Base-by-base conservation (phyloP, 306 rosid species). In the Cicer bijugum region DNA sequence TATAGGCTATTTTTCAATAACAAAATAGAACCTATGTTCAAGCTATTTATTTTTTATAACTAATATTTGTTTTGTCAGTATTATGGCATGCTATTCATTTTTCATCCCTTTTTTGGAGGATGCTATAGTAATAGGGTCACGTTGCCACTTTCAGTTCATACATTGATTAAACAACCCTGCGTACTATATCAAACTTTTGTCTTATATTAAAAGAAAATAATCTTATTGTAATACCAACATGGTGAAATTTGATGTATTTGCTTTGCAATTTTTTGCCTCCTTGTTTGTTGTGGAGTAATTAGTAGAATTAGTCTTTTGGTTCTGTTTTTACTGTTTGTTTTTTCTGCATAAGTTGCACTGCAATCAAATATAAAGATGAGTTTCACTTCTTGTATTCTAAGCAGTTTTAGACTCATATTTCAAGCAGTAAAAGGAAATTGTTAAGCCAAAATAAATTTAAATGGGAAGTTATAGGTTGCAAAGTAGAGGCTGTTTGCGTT, bases 101-200 rank as follows among this genome's bases (percentile, higher is more conserved):
- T 79, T 77, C 19, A 28, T 51, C 58, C 58, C 37, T 23, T 55
- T 46, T 33, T 9, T 60, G 17, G 37, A 7, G 48, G 33, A 11
- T 12, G 64, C 33, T 28, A 28, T 28, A 28, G 33, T 28, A 19
- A 52, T 44, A 38, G 38, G 64, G 37, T 37, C 48, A 16, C 64
- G 64, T 61, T 58, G 43, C 35, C 45, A 19, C 14, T 60, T 62
- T 51, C 51, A 53, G 45, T 59, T 69, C 55, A 33, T 71, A 67
- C 44, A 19, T 60, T 4, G 44, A 19, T 60, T 3, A 38, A 40
- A 69, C 7, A 63, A 69, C 44, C n/a, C 11, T 46, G 9, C n/a
- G 51, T 44, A 39, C 35, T 58, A 23, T 39, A 53, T 53, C 6
- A 47, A 23, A 12, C 17, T 52, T 71, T 43, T 5, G 35, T 45